phyloP scores from a whole-genome alignment of 257 asterid species.

The Capsicum chinense region DNA sequence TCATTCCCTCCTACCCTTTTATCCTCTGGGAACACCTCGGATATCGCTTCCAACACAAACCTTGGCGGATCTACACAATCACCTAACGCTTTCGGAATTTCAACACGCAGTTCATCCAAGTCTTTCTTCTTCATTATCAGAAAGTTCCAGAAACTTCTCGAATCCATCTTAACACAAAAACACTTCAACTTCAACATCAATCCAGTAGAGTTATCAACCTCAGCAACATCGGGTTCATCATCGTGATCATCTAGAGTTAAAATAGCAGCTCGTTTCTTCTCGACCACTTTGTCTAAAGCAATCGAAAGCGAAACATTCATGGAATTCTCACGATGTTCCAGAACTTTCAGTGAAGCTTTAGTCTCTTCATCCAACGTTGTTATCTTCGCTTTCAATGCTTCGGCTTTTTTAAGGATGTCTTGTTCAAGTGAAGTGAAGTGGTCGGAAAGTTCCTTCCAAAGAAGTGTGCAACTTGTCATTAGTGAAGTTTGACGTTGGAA shows the following conservation, averaged over 20 bases:
- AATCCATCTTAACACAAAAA: slow-evolving; percentile 69
- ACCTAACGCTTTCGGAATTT: slow-evolving; percentile 64
- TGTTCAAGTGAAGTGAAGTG: slow-evolving; percentile 88
- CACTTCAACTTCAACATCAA: slow-evolving; percentile 58
- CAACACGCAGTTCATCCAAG: slow-evolving; percentile 63
- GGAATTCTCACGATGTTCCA: slow-evolving; percentile 75
- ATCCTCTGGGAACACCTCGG: slow-evolving; percentile 89
- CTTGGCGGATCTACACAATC: slow-evolving; percentile 94
- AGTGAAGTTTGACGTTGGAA: slow-evolving; percentile 96
- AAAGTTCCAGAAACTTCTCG: slow-evolving; percentile 72
- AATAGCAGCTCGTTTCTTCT: slow-evolving; percentile 37
- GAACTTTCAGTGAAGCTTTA: slow-evolving; percentile 57
- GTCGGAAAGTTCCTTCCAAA: slow-evolving; percentile 98
- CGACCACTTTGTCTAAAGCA: slow-evolving; percentile 47
- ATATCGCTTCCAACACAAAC: slow-evolving; percentile 86
- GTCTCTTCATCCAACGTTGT: slow-evolving; percentile 58
- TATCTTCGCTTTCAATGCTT: slow-evolving; percentile 62
- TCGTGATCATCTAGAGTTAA: not conserved
- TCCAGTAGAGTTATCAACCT: slow-evolving; percentile 73
- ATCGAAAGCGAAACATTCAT: slow-evolving; percentile 64
- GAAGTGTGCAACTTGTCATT: slow-evolving; percentile 98
- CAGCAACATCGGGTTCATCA: slow-evolving; percentile 60
- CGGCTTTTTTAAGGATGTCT: slow-evolving; percentile 72
- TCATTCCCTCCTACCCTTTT: slow-evolving; percentile 36
- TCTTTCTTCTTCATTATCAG: slow-evolving; percentile 78